phyloP scores from a whole-genome alignment of 768 basidiomycete species.

The Artomyces pyxidatus region DNA sequence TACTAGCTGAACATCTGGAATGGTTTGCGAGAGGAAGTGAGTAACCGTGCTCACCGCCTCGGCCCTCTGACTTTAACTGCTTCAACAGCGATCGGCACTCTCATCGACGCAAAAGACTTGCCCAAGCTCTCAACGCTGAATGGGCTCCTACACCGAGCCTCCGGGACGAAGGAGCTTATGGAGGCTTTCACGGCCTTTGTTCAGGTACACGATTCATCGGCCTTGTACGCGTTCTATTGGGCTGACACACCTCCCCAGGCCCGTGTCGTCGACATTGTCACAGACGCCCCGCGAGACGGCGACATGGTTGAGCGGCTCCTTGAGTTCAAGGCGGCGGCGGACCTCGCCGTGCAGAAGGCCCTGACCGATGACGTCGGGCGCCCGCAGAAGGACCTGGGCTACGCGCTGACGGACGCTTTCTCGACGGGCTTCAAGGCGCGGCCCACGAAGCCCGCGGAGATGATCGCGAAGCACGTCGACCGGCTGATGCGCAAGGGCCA shows the following conservation, averaged over 20 bases:
- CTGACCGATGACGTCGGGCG: slow-evolving; percentile 36
- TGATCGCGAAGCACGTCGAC: slow-evolving; percentile 90
- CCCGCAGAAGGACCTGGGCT: slow-evolving; percentile 49
- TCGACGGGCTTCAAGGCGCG: slow-evolving; percentile 63
- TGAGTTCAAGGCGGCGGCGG: slow-evolving; percentile 52
- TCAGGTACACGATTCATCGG: slow-evolving; percentile 46
- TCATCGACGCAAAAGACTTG: slow-evolving; percentile 41
- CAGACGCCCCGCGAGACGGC: slow-evolving; percentile 54
- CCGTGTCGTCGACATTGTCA: slow-evolving; percentile 57
- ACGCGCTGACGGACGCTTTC: slow-evolving; percentile 70
- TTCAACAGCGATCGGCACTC: slow-evolving; percentile 41
- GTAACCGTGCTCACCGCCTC: neutral
- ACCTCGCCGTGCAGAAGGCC: slow-evolving; percentile 38
- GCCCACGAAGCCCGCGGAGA: slow-evolving; percentile 80
- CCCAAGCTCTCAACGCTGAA: slow-evolving; percentile 47
- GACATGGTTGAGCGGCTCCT: slow-evolving; percentile 72
- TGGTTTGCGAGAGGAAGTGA: slow-evolving; percentile 38
- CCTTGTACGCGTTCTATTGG: no score
- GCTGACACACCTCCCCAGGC: no score
- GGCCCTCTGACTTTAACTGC: neutral
- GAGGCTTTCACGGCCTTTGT: slow-evolving; percentile 55
- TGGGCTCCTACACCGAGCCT: slow-evolving; percentile 50
- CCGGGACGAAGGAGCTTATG: slow-evolving; percentile 43
- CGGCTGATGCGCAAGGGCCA: slow-evolving; percentile 83
- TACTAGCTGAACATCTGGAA: slow-evolving; percentile 35